Evolutionary conservation across 805 yeast genomes (phyloP), one percentile per base, ranked within the genome.

Genomic region (Zygotorulaspora sp.): DNA sequence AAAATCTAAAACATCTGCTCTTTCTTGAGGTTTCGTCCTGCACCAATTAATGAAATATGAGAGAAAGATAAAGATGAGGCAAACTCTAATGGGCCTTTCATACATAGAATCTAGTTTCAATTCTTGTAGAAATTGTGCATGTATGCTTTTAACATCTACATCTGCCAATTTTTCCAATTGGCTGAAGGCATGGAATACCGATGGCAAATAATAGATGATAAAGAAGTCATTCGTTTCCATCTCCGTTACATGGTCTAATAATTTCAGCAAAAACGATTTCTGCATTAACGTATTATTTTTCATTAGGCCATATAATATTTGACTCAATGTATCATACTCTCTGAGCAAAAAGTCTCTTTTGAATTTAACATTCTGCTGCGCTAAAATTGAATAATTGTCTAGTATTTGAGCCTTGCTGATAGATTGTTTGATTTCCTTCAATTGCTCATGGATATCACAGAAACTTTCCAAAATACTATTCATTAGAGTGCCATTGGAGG

Each of bases 291-390:
- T 42, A 26, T 67, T 65, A 25, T 65, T 65, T 2, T 66, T 63
- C 6, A 72, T 64, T 30, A 75, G 57, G 2, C 82, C 80, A 48
- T 58, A 75, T 5, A 82, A 63, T 1, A 85, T 66, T 55, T 79
- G 83, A 30, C 89, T 80, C 38, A 89, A 61, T 2, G 71, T 54
- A 50, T 86, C 95, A 57, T 88, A 92, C 49, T 80, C 80, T 34
- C 67, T 67, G 36, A 77, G 71, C 19, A 85, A 65, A 45, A 77
- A 77, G 39, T 74, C 76, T 45, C 87, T 75, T 52, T 83, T 74
- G 50, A 74, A 79, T 24, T 67, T 68, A 23, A 82, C 58, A 14
- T 68, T 63, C 33, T 77, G 70, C 32, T 67, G 66, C 40, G 77
- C 72, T 5, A 63, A 59, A 14, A 68, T 49, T 55, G 69, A 41